These are phyloP conservation scores for Penicillium occitanis DNA, from an alignment of 2,329 filamentous ascomycete species.

Conservation along the genomic window DNA sequence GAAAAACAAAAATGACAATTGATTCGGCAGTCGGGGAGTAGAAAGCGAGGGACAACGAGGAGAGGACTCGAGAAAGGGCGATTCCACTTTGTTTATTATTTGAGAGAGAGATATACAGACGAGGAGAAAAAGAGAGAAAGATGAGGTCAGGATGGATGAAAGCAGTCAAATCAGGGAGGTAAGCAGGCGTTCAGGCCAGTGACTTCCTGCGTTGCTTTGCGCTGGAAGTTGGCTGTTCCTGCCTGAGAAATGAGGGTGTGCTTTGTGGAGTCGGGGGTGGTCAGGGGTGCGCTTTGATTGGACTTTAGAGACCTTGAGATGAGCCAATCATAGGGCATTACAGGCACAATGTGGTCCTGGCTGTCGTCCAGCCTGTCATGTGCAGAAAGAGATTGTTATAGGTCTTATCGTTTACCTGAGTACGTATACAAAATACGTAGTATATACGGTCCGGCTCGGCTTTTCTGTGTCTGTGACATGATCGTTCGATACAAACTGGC, in stretches of 20 bases:
- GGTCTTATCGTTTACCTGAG: not conserved
- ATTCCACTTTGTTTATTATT: constrained; percentile 17
- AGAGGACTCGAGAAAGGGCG: constrained; percentile 9
- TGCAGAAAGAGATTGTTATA: not conserved
- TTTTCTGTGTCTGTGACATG: not conserved
- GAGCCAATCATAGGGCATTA: constrained; percentile 11
- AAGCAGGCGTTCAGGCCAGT: not conserved
- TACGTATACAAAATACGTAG: too few species aligned
- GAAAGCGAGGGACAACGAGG: constrained; percentile 16
- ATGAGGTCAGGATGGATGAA: constrained; percentile 17
- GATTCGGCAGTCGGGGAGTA: not conserved
- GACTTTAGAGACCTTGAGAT: not conserved
- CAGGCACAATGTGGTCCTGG: not conserved
- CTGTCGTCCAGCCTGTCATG: not conserved
- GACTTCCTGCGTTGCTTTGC: constrained; percentile 14
- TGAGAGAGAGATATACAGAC: constrained; percentile 19
- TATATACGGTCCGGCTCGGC: not conserved
- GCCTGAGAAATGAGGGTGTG: constrained; percentile 23
- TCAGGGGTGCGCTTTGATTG: constrained; percentile 16
- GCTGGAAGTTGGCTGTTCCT: constrained; percentile 6
- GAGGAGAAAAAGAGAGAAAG: constrained; percentile 21
- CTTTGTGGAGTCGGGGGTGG: not conserved
- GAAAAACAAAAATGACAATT: not conserved
- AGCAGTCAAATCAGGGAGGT: constrained; percentile 22
- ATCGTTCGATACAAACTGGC: not conserved